phyloP scores from a whole-genome alignment of 2,329 filamentous ascomycete genomes.

The Xylariaceae sp. region DNA sequence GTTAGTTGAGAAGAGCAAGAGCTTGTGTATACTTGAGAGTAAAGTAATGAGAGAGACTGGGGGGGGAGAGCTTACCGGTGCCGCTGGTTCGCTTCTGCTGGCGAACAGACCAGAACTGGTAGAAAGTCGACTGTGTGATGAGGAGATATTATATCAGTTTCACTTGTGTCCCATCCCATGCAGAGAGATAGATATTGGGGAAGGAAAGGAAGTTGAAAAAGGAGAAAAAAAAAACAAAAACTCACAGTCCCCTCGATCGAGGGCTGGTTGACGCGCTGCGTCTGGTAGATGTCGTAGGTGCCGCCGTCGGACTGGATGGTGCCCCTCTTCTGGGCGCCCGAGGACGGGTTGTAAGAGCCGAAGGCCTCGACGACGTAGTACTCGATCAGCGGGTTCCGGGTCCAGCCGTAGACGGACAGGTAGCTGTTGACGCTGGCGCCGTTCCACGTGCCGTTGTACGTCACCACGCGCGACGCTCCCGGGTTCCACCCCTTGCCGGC shows the following conservation, averaged over 20 bases:
- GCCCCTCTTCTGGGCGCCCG: constrained; percentile 27
- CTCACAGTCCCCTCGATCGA: constrained; percentile 39
- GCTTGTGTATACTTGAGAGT: too few relatives aligned
- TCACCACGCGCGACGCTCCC: constrained; percentile 25
- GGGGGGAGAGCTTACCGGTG: constrained; percentile 15
- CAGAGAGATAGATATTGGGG: background rate
- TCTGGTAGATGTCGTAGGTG: constrained; percentile 33
- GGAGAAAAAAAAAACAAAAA: background rate
- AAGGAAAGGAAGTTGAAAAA: constrained; percentile 20
- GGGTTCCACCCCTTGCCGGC: constrained; percentile 48
- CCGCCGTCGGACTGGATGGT: constrained; percentile 29
- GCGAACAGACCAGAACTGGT: constrained; percentile 50
- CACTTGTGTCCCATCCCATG: background rate
- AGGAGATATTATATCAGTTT: background rate
- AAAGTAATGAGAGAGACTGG: background rate
- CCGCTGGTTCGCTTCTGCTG: constrained; percentile 41
- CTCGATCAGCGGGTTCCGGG: constrained; percentile 34
- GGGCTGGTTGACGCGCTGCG: constrained; percentile 36
- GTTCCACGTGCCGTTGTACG: constrained; percentile 32
- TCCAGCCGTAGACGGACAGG: constrained; percentile 39
- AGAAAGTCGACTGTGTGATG: constrained; percentile 35
- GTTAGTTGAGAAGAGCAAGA: too few relatives aligned
- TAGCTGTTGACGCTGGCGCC: constrained; percentile 36
- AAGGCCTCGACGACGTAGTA: constrained; percentile 36
- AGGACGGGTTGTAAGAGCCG: constrained; percentile 31